Evolutionary conservation across 768 basidiomycete genomes (phyloP), one percentile per base, ranked within the genome.

Genomic region (Exidia glandulosa): DNA sequence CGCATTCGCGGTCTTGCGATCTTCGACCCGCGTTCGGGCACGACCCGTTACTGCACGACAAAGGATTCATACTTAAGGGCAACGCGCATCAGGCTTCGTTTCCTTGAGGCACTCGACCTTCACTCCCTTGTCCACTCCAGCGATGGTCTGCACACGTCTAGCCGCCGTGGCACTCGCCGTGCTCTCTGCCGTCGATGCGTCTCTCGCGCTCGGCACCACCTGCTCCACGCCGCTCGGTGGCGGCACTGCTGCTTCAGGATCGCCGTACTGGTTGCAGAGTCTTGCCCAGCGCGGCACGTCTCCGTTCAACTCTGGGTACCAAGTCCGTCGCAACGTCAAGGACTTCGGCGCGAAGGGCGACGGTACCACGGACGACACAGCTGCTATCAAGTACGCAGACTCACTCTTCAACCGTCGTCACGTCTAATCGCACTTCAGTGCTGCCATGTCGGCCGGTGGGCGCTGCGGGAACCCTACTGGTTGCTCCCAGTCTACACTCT

Each of bases 271-370:
- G 56, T n/a, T 57, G 9, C 23, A 33, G 32, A 57, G 25, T 29
- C 27, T 31, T 25, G 31, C 13, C 19, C 4, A 32, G 9, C 59
- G 48, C 31, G 59, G 59, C 32, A 6, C 3, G n/a, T 45, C 47
- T 54, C 9, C 59, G 45, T 59, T 54, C 59, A 32, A 45, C 47
- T 12, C 59, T n/a, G 30, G 12, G 6, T 54, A 54, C 47, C 30
- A 23, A n/a, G 60, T 61, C 32, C 57, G 59, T 32, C 56, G 60
- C 3, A 61, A 61, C 48, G 60, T 61, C 0, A 61, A 61, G 27
- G 60, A 61, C 50, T 61, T 45, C 29, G 60, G 60, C 23, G 60
- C 60, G n/a, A 47, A 27, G 16, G 60, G 60, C 4, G 60, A 61
- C 48, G 60, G 60, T 32, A 31, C 27, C 27, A 45, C 57, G 1